A percentile compares a stretch with the other conserved stretches of the same genome.
Evolutionary conservation across 2,329 filamentous ascomycete genomes (phyloP).

Genomic region (Mariannaea sp.): DNA sequence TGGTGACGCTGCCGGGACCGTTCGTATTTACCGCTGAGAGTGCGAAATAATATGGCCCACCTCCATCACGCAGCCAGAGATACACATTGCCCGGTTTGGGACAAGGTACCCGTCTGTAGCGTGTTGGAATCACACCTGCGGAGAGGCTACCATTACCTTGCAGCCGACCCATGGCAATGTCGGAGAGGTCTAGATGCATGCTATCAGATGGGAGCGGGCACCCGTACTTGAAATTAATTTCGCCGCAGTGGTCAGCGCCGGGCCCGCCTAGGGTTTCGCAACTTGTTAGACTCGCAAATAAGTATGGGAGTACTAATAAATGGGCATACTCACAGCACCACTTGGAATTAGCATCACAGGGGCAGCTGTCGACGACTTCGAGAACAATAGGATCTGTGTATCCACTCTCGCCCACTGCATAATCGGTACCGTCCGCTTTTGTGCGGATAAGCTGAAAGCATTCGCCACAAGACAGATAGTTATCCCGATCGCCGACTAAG

Average conservation of each 20-base stretch:
- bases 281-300: neutral
- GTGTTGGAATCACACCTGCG: conserved; percentile 7
- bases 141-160: conserved; percentile 6
- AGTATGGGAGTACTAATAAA: neutral
- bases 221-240: conserved; percentile 11
- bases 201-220: conserved; percentile 11
- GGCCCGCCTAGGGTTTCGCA: conserved; percentile 1
- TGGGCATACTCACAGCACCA: conserved; percentile 12
- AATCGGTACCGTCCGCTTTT: conserved; percentile 8
- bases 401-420: neutral
- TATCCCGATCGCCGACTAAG: conserved; percentile 3
- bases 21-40: conserved; percentile 10
- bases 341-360: conserved; percentile 11
- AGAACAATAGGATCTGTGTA: conserved; percentile 10
- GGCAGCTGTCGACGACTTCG: conserved; percentile 9
- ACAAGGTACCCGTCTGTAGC: conserved; percentile 8
- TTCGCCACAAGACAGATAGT: conserved; percentile 10
- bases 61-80: conserved; percentile 7
- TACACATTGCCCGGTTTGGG: conserved; percentile 13
- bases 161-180: conserved; percentile 12
- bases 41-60: conserved; percentile 8
- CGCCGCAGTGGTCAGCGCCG: conserved; percentile 9
- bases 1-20: conserved; percentile 12
- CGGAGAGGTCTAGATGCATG: conserved; percentile 9
- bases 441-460: conserved; percentile 11